A percentile compares a stretch with the other conserved stretches of the same genome.
phyloP scores from a whole-genome alignment of 2,329 filamentous ascomycete species.

The Pestalotiopsis sp. region DNA sequence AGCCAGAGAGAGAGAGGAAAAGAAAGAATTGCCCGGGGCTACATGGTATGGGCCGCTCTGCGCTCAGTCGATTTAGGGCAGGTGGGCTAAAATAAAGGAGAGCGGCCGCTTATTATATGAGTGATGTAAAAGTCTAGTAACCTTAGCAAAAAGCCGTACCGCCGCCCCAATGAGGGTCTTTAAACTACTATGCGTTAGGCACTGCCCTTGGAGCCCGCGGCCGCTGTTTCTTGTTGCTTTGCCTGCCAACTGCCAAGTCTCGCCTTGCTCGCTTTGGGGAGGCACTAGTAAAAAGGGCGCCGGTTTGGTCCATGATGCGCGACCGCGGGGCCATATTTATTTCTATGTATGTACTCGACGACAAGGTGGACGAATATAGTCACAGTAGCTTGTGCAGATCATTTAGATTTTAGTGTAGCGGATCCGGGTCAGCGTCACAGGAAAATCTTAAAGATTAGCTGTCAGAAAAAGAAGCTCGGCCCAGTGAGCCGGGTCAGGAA shows the following conservation, averaged over 20 bases:
- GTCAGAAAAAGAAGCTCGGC: not conserved
- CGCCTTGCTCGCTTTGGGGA: not conserved
- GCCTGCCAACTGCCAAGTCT: not conserved
- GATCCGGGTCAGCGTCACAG: not conserved
- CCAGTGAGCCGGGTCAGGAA: not conserved
- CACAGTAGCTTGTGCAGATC: slow-evolving; percentile 1
- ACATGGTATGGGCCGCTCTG: not conserved
- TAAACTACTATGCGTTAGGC: not conserved
- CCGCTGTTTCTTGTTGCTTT: not conserved
- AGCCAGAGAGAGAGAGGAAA: no score
- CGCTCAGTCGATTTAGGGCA: not conserved
- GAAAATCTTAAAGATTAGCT: not conserved
- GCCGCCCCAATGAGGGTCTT: not conserved
- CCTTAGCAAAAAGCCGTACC: not conserved
- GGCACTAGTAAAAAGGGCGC: not conserved
- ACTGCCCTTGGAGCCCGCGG: not conserved
- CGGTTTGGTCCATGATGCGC: not conserved
- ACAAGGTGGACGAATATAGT: not conserved
- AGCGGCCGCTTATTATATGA: not conserved
- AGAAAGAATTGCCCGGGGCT: no score
- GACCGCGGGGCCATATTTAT: not conserved
- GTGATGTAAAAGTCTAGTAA: not conserved
- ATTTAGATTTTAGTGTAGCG: not conserved
- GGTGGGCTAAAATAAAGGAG: not conserved
- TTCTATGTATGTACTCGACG: not conserved